Evolutionary conservation across 2,329 filamentous ascomycete genomes (phyloP).

Genomic region (Colletotrichum neosansevieriae): DNA sequence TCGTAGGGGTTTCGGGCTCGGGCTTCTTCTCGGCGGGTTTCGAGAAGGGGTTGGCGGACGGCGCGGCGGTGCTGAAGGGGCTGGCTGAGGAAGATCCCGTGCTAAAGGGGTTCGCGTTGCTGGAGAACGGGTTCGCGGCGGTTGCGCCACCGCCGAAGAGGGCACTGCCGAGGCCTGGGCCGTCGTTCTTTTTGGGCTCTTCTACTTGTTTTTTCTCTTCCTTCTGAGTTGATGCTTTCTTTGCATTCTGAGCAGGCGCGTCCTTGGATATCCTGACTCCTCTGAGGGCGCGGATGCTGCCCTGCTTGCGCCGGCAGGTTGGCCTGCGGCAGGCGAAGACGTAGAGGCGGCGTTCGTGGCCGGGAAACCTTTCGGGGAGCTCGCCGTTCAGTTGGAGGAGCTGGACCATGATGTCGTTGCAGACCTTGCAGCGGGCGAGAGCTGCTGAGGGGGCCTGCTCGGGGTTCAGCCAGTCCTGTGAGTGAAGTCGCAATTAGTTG

Average conservation of each 20-base stretch:
- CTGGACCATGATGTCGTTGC: slow-evolving; percentile 84
- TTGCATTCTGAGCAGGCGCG: slow-evolving; percentile 46
- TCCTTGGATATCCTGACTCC: slow-evolving; percentile 70
- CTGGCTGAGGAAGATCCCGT: slow-evolving; percentile 49
- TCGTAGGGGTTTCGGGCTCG: slow-evolving; percentile 37
- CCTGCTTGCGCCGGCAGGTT: slow-evolving; percentile 83
- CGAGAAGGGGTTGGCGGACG: slow-evolving; percentile 47
- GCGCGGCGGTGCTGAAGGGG: slow-evolving; percentile 56
- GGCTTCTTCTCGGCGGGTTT: slow-evolving; percentile 49
- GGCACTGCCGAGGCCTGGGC: slow-evolving; percentile 70
- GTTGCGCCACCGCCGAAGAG: slow-evolving; percentile 69
- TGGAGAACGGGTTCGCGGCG: slow-evolving; percentile 71
- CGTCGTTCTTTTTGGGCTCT: slow-evolving; percentile 49
- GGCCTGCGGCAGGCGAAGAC: slow-evolving; percentile 85
- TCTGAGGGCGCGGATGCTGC: slow-evolving; percentile 82
- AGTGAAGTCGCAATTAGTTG: slow-evolving; percentile 7
- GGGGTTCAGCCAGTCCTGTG: slow-evolving; percentile 85
- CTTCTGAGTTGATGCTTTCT: slow-evolving; percentile 49
- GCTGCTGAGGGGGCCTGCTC: slow-evolving; percentile 77
- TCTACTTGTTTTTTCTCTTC: slow-evolving; percentile 50
- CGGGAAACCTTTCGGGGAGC: slow-evolving; percentile 85
- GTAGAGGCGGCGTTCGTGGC: slow-evolving; percentile 89
- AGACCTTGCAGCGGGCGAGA: slow-evolving; percentile 87
- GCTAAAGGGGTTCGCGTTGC: slow-evolving; percentile 49
- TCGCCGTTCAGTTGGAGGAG: slow-evolving; percentile 93